A percentile compares a stretch with the other conserved stretches of the same genome.
These are phyloP conservation scores for Linnemannia schmuckeri DNA, from an alignment of 192 early-diverging fungal species.

Conservation along the genomic window DNA sequence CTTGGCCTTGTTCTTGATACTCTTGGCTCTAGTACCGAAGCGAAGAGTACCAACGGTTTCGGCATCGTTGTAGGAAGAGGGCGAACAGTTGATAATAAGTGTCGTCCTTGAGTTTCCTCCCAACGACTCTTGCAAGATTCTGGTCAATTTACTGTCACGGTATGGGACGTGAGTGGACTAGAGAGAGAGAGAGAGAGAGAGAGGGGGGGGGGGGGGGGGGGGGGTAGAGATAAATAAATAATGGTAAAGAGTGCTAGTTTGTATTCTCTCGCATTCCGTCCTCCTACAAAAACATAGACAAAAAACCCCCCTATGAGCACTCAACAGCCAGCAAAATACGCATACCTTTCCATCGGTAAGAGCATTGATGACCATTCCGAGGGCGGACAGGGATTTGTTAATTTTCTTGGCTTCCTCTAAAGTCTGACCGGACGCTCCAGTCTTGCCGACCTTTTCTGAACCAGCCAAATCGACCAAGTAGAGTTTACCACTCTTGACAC, in stretches of 20 bases:
- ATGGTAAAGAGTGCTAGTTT: background rate
- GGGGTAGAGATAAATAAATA: background rate
- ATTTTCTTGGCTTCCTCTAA: conserved; percentile 99
- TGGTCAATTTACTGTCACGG: conserved; percentile 98
- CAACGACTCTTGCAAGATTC: conserved; percentile 99
- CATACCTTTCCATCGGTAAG: conserved; percentile 96
- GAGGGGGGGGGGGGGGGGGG: too few relatives aligned
- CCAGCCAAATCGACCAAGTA: conserved; percentile 99
- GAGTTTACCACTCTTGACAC: conserved; percentile 90
- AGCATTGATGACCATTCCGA: conserved; percentile 99
- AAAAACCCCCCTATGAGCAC: background rate
- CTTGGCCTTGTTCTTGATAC: conserved; percentile 99
- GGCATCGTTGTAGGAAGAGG: conserved; percentile 96
- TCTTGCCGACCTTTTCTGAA: conserved; percentile 98
- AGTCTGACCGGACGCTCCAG: conserved; percentile 97
- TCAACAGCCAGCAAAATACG: background rate
- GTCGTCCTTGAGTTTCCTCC: conserved; percentile 99
- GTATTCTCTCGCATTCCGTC: too few relatives aligned
- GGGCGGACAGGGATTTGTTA: conserved; percentile 97
- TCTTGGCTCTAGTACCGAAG: conserved; percentile 98
- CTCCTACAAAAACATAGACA: background rate
- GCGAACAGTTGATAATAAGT: conserved; percentile 98
- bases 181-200: conserved; percentile 1
- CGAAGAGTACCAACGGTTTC: conserved; percentile 95
- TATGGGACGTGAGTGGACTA: conserved; percentile 98